Evolutionary conservation across 2,329 filamentous ascomycete species (phyloP), one percentile per base, ranked within the genome.

Genomic region (Zymoseptoria brevis): DNA sequence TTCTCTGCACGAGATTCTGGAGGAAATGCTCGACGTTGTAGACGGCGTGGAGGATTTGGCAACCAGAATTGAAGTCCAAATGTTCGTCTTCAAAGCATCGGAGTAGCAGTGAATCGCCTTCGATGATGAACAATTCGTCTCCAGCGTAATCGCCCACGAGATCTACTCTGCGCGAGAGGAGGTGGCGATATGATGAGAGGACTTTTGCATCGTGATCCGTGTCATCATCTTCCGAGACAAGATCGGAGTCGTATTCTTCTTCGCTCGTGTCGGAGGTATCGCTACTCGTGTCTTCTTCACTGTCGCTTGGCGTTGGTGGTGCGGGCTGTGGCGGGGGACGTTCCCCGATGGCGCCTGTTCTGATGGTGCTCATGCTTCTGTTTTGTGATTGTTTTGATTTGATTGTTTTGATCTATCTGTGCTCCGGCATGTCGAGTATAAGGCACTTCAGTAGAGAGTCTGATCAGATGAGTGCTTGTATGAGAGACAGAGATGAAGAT

Each of bases 61-160:
- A 86, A 0, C 87, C 87, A 54, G 77, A 78, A 81, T 80, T 66
- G 64, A 88, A 87, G 67, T 90, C 85, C 49, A 91, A 80, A 21
- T 80, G 77, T 9, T 80, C 75, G 63, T 87, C 79, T n/a, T 76
- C 74, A 53, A 90, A 81, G 66, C 82, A 86, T 59, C 87, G 75
- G 6, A 83, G 75, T 9, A 91, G 75, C n/a, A 91, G 72, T 0
- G 87, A 87, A 67, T 92, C 87, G 29, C 87, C 87, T 63, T 91
- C 86, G 29, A 91, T 80, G 21, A 87, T 75, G 69, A 90, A 91
- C 9, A 87, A 77, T 68, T 90, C 87, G 60, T 83, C 83, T 21
- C 88, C 87, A 3, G 86, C 87, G 72, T 88, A 91, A 69, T 91
- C 88, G 49, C 88, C 87, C 3, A 90, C 82, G 2, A 91, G 80